These are phyloP conservation scores for Echria macrotheca DNA, from an alignment of 495 filamentous ascomycete species.

Conservation along the genomic window DNA sequence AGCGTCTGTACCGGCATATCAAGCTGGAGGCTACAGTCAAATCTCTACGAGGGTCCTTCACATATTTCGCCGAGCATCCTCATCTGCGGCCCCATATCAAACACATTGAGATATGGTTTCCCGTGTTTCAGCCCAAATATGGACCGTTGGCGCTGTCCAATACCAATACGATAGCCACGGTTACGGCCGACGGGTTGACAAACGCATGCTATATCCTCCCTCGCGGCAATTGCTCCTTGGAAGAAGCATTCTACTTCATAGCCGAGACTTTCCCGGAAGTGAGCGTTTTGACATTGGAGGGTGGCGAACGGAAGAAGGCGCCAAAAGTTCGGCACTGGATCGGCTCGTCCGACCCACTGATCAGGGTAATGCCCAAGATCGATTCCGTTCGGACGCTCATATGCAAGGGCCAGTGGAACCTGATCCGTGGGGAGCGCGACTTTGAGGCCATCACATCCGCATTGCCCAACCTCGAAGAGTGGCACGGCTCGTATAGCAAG, in stretches of 20 bases:
- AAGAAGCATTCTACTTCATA: constrained; percentile 60
- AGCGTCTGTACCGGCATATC: constrained; percentile 66
- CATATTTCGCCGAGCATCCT: constrained; percentile 53
- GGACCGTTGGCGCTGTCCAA: constrained; percentile 36
- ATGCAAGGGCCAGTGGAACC: constrained; percentile 70
- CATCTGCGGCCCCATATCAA: constrained; percentile 59
- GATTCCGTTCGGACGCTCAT: constrained; percentile 52
- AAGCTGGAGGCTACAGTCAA: constrained; percentile 65
- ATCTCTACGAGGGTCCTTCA: constrained; percentile 47
- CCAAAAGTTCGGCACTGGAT: constrained; percentile 57
- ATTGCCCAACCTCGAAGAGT: constrained; percentile 60
- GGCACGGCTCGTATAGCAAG: constrained; percentile 66
- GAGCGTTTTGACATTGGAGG: constrained; percentile 64
- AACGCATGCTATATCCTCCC: constrained; percentile 50
- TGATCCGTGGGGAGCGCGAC: constrained; percentile 61
- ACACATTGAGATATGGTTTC: constrained; percentile 70
- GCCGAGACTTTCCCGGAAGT: constrained; percentile 52
- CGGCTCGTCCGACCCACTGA: constrained; percentile 19
- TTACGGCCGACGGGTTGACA: constrained; percentile 43
- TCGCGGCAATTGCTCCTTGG: constrained; percentile 59
- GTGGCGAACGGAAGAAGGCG: constrained; percentile 67
- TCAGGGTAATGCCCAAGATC: constrained; percentile 25
- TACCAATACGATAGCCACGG: constrained; percentile 38
- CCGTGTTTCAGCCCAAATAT: constrained; percentile 57
- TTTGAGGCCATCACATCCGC: constrained; percentile 54